These are phyloP conservation scores for Fraxinus velutina DNA, from an alignment of 305 asterid genomes.

Conservation along the genomic window DNA sequence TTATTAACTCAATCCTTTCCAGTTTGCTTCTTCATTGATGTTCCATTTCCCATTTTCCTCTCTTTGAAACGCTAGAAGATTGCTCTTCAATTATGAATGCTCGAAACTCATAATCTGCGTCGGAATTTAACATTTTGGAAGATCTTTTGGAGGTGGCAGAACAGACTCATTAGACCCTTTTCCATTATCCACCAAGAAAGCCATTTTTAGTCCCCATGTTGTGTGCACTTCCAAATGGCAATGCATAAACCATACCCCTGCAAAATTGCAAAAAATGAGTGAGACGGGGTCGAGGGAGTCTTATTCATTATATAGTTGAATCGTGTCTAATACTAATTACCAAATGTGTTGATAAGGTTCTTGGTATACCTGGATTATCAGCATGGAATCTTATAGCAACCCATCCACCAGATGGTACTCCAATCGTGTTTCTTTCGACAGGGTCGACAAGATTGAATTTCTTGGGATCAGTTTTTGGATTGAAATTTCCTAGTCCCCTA, in stretches of 20 bases:
- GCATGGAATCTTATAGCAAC: constrained; percentile 53
- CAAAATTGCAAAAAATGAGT: constrained; percentile 14
- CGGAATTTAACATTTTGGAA: constrained; percentile 60
- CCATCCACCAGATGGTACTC: constrained; percentile 66
- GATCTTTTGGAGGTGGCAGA: constrained; percentile 80
- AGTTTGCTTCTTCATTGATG: not conserved
- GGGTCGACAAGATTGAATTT: constrained; percentile 53
- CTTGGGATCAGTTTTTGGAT: constrained; percentile 37
- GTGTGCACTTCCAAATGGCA: constrained; percentile 92
- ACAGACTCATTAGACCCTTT: constrained; percentile 71
- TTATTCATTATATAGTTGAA: not conserved
- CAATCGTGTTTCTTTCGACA: constrained; percentile 57
- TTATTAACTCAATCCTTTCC: not conserved
- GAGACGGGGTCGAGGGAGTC: not conserved
- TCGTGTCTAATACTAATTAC: not conserved
- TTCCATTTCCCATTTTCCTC: not conserved
- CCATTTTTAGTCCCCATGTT: constrained; percentile 98
- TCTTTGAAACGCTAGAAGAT: constrained; percentile 5
- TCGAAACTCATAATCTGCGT: not conserved
- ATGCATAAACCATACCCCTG: constrained; percentile 97
- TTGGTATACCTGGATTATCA: constrained; percentile 51
- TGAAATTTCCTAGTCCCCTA: constrained; percentile 47
- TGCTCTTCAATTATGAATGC: not conserved
- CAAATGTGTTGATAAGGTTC: not conserved
- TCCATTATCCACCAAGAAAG: constrained; percentile 92